Evolutionary conservation across 2,329 filamentous ascomycete species (phyloP).

Genomic region (Microdochium nivale): DNA sequence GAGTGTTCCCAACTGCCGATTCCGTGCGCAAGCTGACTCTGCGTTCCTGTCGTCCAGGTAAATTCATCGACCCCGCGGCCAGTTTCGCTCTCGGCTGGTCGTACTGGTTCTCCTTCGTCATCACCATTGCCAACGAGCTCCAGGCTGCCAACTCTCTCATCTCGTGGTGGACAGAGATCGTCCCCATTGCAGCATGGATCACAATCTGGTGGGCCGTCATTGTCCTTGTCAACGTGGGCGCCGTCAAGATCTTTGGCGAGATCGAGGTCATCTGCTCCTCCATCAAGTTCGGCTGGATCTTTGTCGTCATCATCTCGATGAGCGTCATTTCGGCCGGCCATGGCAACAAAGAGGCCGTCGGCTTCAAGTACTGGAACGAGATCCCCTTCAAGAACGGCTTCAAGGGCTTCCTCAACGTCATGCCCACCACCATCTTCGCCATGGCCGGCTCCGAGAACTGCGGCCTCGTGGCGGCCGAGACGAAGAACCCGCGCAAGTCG

Average conservation of each 20-base stretch:
- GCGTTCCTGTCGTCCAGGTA: conserved; percentile 14
- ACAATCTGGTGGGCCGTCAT: conserved; percentile 32
- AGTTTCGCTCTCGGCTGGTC: conserved; percentile 37
- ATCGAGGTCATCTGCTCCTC: conserved; percentile 32
- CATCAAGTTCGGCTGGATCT: conserved; percentile 38
- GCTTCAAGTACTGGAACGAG: conserved; percentile 35
- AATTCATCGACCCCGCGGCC: conserved; percentile 31
- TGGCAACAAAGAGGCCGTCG: conserved; percentile 26
- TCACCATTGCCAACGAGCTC: conserved; percentile 34
- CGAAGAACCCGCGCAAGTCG: conserved; percentile 29
- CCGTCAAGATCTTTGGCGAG: conserved; percentile 34
- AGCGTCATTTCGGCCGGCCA: conserved; percentile 34
- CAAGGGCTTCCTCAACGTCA: conserved; percentile 45
- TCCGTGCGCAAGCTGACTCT: conserved; percentile 1
- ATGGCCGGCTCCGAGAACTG: conserved; percentile 38
- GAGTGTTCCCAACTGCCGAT: background rate
- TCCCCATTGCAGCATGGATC: conserved; percentile 33
- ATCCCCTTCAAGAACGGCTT: conserved; percentile 32
- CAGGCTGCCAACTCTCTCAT: conserved; percentile 31
- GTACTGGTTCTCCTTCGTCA: conserved; percentile 34
- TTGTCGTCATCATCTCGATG: conserved; percentile 35
- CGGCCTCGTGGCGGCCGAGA: conserved; percentile 33
- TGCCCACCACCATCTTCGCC: conserved; percentile 38
- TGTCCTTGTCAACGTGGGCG: conserved; percentile 27
- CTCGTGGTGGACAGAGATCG: conserved; percentile 31